A percentile compares a stretch with the other conserved stretches of the same genome.
Evolutionary conservation across 1,139 yeast species (phyloP).

Genomic region (Yamadazyma spencermartinsiae): DNA sequence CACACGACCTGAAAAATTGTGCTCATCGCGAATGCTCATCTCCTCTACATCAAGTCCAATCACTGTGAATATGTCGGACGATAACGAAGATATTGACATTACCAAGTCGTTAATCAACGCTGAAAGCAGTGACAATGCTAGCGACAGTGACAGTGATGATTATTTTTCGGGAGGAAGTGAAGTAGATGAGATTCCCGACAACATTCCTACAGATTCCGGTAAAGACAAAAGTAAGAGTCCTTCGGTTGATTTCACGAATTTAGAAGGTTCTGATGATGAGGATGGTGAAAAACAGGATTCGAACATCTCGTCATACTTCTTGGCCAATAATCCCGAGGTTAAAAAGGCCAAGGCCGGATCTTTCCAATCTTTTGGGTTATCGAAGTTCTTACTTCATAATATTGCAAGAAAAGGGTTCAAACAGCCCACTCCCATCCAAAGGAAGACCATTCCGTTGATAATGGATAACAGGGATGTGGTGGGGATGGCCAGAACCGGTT

Average conservation of each 20-base stretch:
- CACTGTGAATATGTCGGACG: neutral
- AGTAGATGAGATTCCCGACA: constrained; percentile 2
- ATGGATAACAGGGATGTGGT: constrained; percentile 91
- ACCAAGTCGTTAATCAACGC: constrained; percentile 2
- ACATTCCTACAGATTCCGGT: constrained; percentile 7
- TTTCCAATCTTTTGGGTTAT: constrained; percentile 87
- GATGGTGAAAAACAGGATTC: constrained; percentile 32
- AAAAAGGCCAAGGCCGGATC: constrained; percentile 78
- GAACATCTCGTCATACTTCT: constrained; percentile 43
- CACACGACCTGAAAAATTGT: neutral
- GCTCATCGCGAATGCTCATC: too few relatives aligned
- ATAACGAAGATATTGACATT: neutral
- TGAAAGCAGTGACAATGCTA: neutral
- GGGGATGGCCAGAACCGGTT: constrained; percentile 98
- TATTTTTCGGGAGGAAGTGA: neutral
- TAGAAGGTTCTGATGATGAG: constrained; percentile 71
- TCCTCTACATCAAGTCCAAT: neutral
- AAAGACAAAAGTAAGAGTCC: neutral
- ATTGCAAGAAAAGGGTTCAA: constrained; percentile 84
- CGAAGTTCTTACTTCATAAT: constrained; percentile 67
- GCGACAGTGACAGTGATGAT: constrained; percentile 1
- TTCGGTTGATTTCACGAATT: constrained; percentile 44
- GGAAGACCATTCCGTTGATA: constrained; percentile 89
- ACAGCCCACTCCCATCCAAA: constrained; percentile 96
- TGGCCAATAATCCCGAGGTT: constrained; percentile 43